A percentile compares a stretch with the other conserved stretches of the same genome.
Evolutionary conservation across 257 asterid genomes (phyloP).

Genomic region (Fraxinus excelsior): DNA sequence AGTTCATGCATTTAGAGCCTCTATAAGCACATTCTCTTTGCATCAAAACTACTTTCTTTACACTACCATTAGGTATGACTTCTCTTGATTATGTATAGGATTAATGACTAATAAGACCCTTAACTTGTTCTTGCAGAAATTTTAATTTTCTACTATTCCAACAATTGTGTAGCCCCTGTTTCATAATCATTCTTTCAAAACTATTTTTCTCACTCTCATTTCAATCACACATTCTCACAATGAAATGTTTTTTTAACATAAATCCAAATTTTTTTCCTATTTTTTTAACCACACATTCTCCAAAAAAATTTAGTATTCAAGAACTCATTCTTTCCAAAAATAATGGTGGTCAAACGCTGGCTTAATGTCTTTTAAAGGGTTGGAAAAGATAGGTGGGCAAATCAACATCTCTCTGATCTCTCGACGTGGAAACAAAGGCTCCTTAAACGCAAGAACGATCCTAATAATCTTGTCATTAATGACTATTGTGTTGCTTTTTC

Average conservation of each 20-base stretch:
- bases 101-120: neutral
- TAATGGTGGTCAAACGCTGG: too few relatives aligned
- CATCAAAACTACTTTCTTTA: constrained; percentile 23
- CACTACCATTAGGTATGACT: constrained; percentile 21
- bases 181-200: too few relatives aligned
- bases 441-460: neutral
- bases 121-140: neutral
- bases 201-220: too few relatives aligned
- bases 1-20: constrained; percentile 21
- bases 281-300: too few relatives aligned
- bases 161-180: too few relatives aligned
- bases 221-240: too few relatives aligned
- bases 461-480: neutral
- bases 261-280: too few relatives aligned
- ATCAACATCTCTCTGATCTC: neutral
- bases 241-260: too few relatives aligned
- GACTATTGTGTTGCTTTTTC: too few relatives aligned
- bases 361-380: constrained; percentile 17
- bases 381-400: constrained; percentile 26
- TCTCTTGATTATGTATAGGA: neutral
- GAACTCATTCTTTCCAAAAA: too few relatives aligned
- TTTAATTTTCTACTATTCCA: neutral
- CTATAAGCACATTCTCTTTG: constrained; percentile 15
- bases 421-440: too few relatives aligned
- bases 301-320: too few relatives aligned